These are phyloP conservation scores for Nigrospora sphaerica DNA, from an alignment of 2,329 filamentous ascomycete genomes.

Conservation along the genomic window DNA sequence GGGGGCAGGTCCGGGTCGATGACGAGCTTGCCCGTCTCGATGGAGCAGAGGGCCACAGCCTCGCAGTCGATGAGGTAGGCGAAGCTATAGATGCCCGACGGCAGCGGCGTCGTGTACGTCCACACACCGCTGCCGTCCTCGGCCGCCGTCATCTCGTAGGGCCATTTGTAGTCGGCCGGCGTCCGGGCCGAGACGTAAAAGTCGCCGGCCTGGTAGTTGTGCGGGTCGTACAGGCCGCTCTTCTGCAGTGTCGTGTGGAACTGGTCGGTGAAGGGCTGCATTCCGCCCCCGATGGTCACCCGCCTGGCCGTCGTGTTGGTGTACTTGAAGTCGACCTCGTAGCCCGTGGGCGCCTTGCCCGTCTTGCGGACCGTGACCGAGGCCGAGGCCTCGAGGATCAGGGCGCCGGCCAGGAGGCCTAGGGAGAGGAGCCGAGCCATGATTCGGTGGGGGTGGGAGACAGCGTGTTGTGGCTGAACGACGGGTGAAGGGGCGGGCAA, in stretches of 20 bases:
- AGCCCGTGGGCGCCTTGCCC: conserved; percentile 2
- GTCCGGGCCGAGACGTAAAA: conserved; percentile 14
- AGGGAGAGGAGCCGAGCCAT: neutral
- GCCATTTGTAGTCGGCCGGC: conserved; percentile 11
- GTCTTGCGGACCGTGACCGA: conserved; percentile 2
- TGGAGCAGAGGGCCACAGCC: conserved; percentile 15
- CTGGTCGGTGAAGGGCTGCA: conserved; percentile 18
- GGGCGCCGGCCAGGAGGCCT: neutral
- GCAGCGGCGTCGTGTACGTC: conserved; percentile 18
- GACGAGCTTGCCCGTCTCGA: conserved; percentile 19
- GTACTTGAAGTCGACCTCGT: conserved; percentile 3
- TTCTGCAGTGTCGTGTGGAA: conserved; percentile 14
- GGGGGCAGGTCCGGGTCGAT: conserved; percentile 19
- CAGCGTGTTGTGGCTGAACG: too few species aligned
- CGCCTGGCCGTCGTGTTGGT: conserved; percentile 1
- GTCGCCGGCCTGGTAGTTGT: conserved; percentile 19
- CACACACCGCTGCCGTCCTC: conserved; percentile 11
- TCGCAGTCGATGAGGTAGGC: conserved; percentile 19
- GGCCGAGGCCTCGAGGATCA: neutral
- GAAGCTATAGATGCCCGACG: conserved; percentile 19
- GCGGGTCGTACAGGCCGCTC: conserved; percentile 15
- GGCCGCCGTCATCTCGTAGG: conserved; percentile 16
- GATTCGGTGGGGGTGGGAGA: too few species aligned
- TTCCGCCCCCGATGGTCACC: conserved; percentile 14
- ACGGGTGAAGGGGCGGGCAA: too few species aligned